Conservation (phyloP, 352 stramenopile genomes). For the Phytophthora podocarpi region DNA sequence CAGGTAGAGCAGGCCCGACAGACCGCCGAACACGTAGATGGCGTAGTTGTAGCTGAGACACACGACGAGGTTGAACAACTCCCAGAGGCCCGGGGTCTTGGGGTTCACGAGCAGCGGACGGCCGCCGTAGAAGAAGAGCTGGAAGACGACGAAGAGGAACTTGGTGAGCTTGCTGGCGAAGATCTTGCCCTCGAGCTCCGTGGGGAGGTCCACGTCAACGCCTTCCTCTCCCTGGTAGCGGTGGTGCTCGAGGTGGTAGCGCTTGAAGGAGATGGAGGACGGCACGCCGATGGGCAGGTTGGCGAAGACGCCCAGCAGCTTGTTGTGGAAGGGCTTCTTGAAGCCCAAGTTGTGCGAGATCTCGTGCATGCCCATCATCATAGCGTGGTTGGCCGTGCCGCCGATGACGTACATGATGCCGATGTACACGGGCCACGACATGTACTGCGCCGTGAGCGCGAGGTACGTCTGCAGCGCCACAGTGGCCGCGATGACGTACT, state of each 20-base stretch:
- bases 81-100: conserved; percentile 84
- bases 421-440: conserved; percentile 68
- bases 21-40: conserved; percentile 85
- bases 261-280: conserved; percentile 93
- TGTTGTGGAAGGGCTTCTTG: conserved; percentile 91
- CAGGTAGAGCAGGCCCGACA: conserved; percentile 91
- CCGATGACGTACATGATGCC: conserved; percentile 87
- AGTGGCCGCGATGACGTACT: conserved; percentile 82
- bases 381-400: conserved; percentile 93
- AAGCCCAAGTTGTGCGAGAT: conserved; percentile 96
- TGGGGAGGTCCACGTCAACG: conserved; percentile 95
- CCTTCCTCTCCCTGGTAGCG: conserved; percentile 94
- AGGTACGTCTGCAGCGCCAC: conserved; percentile 86
- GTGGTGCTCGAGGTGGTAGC: conserved; percentile 98
- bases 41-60: conserved; percentile 86
- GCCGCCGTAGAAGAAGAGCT: conserved; percentile 94
- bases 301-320: conserved; percentile 90
- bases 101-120: conserved; percentile 93
- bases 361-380: conserved; percentile 97
- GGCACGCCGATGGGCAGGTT: conserved; percentile 95
- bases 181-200: conserved; percentile 88
- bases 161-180: conserved; percentile 90
- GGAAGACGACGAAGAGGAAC: conserved; percentile 92
- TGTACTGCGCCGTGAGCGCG: conserved; percentile 67
- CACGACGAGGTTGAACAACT: conserved; percentile 87